These are phyloP conservation scores for Dillenia turbinata DNA, from an alignment of 164 flowering plant species.

Conservation along the genomic window DNA sequence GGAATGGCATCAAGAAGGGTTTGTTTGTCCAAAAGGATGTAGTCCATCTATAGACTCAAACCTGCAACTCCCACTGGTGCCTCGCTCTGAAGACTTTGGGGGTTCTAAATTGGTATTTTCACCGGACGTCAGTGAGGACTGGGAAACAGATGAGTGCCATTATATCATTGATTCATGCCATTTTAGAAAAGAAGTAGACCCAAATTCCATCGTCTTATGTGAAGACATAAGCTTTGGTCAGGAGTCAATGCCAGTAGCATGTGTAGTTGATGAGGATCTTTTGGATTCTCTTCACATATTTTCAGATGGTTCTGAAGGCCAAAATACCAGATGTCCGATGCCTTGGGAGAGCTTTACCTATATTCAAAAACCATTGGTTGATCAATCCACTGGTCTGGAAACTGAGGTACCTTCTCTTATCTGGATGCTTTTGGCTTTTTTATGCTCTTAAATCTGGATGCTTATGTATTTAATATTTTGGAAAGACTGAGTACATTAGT, in stretches of 20 bases:
- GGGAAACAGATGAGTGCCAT: constrained; percentile 83
- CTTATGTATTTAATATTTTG: too few species aligned
- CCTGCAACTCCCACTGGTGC: constrained; percentile 25
- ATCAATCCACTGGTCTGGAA: constrained; percentile 49
- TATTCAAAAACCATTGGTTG: constrained; percentile 56
- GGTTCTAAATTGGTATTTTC: constrained; percentile 7
- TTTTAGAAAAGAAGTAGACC: constrained; percentile 29
- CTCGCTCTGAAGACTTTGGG: constrained; percentile 25
- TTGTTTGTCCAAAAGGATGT: constrained; percentile 83
- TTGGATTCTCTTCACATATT: constrained; percentile 29
- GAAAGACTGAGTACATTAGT: too few species aligned
- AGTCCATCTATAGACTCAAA: constrained; percentile 24
- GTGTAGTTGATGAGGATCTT: constrained; percentile 65
- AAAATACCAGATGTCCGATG: constrained; percentile 25
- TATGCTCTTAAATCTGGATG: too few species aligned
- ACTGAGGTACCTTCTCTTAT: constrained; percentile 43
- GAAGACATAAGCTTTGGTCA: constrained; percentile 84
- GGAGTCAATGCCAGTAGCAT: constrained; percentile 70
- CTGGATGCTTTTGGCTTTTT: too few species aligned
- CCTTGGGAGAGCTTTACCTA: constrained; percentile 94
- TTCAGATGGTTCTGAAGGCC: constrained; percentile 27
- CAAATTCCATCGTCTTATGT: constrained; percentile 48
- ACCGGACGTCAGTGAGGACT: constrained; percentile 30
- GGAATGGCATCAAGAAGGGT: constrained; percentile 81
- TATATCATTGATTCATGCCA: constrained; percentile 52